Percentiles rank a stretch among this genome's conserved stretches.
These are phyloP conservation scores for Neofusicoccum sp. DNA, from an alignment of 2,329 filamentous ascomycete species.

Conservation along the genomic window DNA sequence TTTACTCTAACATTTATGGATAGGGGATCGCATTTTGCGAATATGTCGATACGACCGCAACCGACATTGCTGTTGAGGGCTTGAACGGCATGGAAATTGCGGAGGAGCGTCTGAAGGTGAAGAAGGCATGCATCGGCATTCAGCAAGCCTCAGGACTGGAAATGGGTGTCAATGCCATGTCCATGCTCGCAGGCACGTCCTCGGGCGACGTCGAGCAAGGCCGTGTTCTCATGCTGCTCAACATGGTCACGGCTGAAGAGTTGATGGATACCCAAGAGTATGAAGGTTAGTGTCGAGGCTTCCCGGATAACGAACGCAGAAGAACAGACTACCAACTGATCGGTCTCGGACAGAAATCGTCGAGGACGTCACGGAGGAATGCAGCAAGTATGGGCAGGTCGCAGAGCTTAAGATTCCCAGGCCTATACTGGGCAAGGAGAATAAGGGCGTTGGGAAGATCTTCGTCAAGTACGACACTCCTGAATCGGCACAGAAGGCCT, in stretches of 20 bases:
- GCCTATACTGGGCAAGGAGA: slow-evolving; percentile 76
- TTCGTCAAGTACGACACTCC: slow-evolving; percentile 86
- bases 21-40: slow-evolving; percentile 97
- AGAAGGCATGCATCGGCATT: slow-evolving; percentile 85
- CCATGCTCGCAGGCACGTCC: slow-evolving; percentile 89
- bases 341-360: slow-evolving; percentile 70
- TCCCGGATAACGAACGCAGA: background rate
- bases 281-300: slow-evolving; percentile 62
- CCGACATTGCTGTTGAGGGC: slow-evolving; percentile 83
- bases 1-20: slow-evolving; percentile 4
- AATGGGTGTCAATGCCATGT: slow-evolving; percentile 97
- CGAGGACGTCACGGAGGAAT: slow-evolving; percentile 92
- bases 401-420: slow-evolving; percentile 90
- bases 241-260: slow-evolving; percentile 98
- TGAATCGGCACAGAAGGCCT: slow-evolving; percentile 77
- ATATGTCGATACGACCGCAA: slow-evolving; percentile 74
- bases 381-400: slow-evolving; percentile 82
- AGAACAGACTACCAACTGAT: slow-evolving; percentile 29
- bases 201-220: slow-evolving; percentile 75
- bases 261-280: slow-evolving; percentile 93
- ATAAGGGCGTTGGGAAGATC: slow-evolving; percentile 94
- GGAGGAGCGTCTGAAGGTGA: slow-evolving; percentile 79
- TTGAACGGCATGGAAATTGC: slow-evolving; percentile 92
- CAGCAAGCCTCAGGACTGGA: slow-evolving; percentile 91
- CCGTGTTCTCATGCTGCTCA: slow-evolving; percentile 85